Evolutionary conservation across 495 filamentous ascomycete genomes (phyloP), one percentile per base, ranked within the genome.

Genomic region (Aspergillus incahuasiensis): DNA sequence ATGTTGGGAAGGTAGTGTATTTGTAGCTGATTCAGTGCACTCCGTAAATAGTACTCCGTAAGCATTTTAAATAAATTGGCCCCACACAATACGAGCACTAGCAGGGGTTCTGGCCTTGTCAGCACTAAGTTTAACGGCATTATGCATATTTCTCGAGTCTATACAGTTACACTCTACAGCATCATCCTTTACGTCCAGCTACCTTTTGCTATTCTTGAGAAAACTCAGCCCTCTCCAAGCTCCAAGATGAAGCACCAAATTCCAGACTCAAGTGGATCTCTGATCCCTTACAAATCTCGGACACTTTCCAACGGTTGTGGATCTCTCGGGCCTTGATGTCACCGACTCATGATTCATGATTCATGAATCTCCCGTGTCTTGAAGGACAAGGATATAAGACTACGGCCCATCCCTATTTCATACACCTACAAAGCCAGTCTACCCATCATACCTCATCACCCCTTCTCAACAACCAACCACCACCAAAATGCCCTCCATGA

Each of bases 401-500:
- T 42, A 42, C 40, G n/a, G 12, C n/a, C 9, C 3, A 19, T 16
- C 18, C n/a, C 19, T 19, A 3, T 3, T 19, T 19, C n/a, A n/a
- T n/a, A n/a, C n/a, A n/a, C n/a, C n/a, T n/a, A n/a, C n/a, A n/a
- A n/a, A n/a, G n/a, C n/a, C n/a, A n/a, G n/a, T n/a, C n/a, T n/a
- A n/a, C n/a, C n/a, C n/a, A n/a, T n/a, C n/a, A n/a, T n/a, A n/a
- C n/a, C n/a, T n/a, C n/a, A n/a, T n/a, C n/a, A n/a, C n/a, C n/a
- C n/a, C n/a, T n/a, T n/a, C n/a, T n/a, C n/a, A n/a, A n/a, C n/a
- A n/a, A n/a, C n/a, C 16, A 12, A 42, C 30, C 24, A 22, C 45
- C 21, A 5, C 20, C 54, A 54, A 48, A 38, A 62, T 62, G 55
- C 32, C 57, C 25, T 49, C 58, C 42, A 16, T 54, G 52, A 63